Conservation (phyloP, 2,329 filamentous ascomycete genomes). For the Thelonectria blattea region DNA sequence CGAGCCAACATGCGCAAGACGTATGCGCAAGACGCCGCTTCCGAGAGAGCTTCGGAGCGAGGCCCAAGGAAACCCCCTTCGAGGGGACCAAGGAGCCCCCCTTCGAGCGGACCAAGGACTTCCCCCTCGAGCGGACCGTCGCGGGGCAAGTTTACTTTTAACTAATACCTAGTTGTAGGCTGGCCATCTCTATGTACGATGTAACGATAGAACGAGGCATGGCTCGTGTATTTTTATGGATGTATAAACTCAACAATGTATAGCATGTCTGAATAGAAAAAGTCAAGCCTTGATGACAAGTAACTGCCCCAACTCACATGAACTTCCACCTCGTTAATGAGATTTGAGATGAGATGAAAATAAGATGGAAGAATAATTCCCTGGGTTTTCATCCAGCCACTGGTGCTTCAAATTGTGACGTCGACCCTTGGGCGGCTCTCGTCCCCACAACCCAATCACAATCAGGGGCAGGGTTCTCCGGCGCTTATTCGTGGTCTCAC, state of each 20-base stretch:
- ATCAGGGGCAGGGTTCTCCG: conserved; percentile 22
- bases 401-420: not conserved
- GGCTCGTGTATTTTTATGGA: conserved; percentile 4
- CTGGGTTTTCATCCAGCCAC: too few species aligned
- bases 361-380: too few species aligned
- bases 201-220: not conserved
- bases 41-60: not conserved
- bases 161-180: too few species aligned
- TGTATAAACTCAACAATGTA: conserved; percentile 12
- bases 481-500: conserved; percentile 37
- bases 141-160: not conserved
- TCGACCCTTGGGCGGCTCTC: conserved; percentile 11
- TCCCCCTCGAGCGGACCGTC: not conserved
- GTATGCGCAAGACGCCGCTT: not conserved
- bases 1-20: conserved; percentile 8
- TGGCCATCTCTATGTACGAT: not conserved
- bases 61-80: not conserved
- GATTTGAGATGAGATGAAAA: too few species aligned
- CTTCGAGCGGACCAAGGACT: not conserved
- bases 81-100: not conserved
- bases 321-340: too few species aligned
- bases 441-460: conserved; percentile 12
- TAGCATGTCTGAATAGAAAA: too few species aligned
- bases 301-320: too few species aligned
- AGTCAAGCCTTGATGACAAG: too few species aligned